Evolutionary conservation across 2,329 filamentous ascomycete genomes (phyloP).

Genomic region (Pseudogymnoascus sp.): DNA sequence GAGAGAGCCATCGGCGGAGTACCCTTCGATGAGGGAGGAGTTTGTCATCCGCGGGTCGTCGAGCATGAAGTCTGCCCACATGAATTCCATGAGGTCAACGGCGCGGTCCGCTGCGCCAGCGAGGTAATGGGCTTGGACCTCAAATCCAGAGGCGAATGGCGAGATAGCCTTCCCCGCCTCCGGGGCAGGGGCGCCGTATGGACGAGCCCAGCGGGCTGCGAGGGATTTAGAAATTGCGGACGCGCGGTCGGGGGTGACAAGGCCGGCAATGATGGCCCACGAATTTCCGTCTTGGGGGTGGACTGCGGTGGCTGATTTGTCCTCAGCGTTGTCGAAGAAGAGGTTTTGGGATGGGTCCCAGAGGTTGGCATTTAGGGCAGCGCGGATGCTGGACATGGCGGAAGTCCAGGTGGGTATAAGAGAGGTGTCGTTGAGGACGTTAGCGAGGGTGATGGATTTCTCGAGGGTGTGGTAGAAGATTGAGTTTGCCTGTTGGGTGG

Average conservation of each 20-base stretch:
- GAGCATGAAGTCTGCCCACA: conserved; percentile 49
- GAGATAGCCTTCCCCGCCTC: conserved; percentile 41
- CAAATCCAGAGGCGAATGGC: conserved; percentile 41
- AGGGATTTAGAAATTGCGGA: conserved; percentile 28
- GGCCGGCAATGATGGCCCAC: conserved; percentile 38
- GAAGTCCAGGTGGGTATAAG: conserved; percentile 31
- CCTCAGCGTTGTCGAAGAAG: conserved; percentile 36
- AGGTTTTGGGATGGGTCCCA: conserved; percentile 35
- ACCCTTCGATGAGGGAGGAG: conserved; percentile 37
- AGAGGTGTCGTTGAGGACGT: conserved; percentile 27
- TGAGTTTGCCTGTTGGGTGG: neutral
- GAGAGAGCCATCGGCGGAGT: conserved; percentile 31
- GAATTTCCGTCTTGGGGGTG: conserved; percentile 55
- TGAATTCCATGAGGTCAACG: conserved; percentile 37
- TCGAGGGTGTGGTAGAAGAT: neutral
- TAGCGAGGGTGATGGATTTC: neutral
- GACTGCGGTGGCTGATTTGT: conserved; percentile 39
- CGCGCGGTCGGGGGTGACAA: conserved; percentile 37
- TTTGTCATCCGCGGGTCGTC: conserved; percentile 34
- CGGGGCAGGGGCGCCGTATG: conserved; percentile 36
- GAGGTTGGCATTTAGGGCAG: conserved; percentile 34
- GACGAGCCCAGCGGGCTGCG: conserved; percentile 19
- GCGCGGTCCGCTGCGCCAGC: conserved; percentile 34
- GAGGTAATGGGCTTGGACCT: conserved; percentile 38
- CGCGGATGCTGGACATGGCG: conserved; percentile 21